Conservation (phyloP, 495 filamentous ascomycete species). For the Usnea hakonensis region DNA sequence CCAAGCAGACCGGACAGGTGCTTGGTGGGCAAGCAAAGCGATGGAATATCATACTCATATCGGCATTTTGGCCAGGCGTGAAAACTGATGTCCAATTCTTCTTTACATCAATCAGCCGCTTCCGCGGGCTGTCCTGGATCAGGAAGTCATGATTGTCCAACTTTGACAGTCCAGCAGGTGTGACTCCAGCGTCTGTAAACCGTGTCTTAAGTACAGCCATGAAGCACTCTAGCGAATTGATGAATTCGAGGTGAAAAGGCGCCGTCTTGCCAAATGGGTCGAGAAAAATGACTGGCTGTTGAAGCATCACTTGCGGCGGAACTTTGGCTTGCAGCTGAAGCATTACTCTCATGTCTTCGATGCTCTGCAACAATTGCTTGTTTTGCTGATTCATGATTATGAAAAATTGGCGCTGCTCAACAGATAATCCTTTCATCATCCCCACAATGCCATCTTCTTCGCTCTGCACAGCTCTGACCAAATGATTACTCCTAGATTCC, state of each 20-base stretch:
- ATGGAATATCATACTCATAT: constrained; percentile 29
- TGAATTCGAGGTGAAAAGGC: constrained; percentile 26
- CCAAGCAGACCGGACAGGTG: constrained; percentile 20
- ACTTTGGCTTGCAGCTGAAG: constrained; percentile 15
- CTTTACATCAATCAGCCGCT: constrained; percentile 13
- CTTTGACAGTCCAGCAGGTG: constrained; percentile 18
- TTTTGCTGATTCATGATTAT: constrained; percentile 20
- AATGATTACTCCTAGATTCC: not conserved
- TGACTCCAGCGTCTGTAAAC: constrained; percentile 19
- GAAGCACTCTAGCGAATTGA: constrained; percentile 23
- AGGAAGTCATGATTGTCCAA: constrained; percentile 21
- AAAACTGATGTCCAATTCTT: constrained; percentile 19
- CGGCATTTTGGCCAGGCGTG: constrained; percentile 23
- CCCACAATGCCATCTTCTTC: constrained; percentile 4
- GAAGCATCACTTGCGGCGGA: constrained; percentile 24
- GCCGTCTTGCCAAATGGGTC: constrained; percentile 24
- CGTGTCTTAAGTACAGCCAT: constrained; percentile 24
- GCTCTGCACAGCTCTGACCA: constrained; percentile 1
- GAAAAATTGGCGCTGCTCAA: constrained; percentile 23
- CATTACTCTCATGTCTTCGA: constrained; percentile 20
- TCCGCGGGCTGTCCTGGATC: constrained; percentile 20
- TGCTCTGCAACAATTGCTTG: constrained; percentile 18
- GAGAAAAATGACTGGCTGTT: constrained; percentile 25
- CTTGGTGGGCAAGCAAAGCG: constrained; percentile 20
- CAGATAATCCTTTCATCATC: constrained; percentile 16